phyloP scores from a whole-genome alignment of 345 rosid species.

The Dipteronia dyeriana region DNA sequence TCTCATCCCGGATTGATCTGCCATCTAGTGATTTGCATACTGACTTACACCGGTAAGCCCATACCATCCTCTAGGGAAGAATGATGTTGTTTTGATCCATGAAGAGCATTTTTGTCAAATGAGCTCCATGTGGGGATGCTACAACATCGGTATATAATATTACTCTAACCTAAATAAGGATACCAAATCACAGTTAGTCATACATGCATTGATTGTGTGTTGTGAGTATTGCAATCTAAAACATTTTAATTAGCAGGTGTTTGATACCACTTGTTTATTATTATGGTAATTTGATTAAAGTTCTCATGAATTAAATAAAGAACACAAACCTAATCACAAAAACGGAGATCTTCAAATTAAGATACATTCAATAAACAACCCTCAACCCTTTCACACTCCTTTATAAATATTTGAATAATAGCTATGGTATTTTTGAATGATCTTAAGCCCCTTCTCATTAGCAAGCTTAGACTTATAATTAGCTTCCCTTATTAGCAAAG shows the following conservation, averaged over 20 bases:
- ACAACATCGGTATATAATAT: slow-evolving; percentile 38
- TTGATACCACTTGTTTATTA: too few relatives aligned
- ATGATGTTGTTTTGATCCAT: slow-evolving; percentile 41
- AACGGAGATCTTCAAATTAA: slow-evolving; percentile 42
- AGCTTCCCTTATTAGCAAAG: slow-evolving; percentile 31
- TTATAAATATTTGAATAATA: slow-evolving; percentile 24
- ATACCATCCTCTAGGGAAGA: slow-evolving; percentile 53
- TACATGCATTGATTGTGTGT: too few relatives aligned
- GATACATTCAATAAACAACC: slow-evolving; percentile 41
- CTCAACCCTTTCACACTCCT: slow-evolving; percentile 34
- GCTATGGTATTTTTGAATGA: slow-evolving; percentile 44
- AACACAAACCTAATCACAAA: slow-evolving; percentile 42
- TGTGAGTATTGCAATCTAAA: neutral
- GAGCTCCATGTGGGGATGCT: slow-evolving; percentile 43
- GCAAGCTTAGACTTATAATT: slow-evolving; percentile 33
- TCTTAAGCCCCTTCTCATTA: slow-evolving; percentile 45
- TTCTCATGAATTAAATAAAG: neutral
- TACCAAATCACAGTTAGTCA: neutral
- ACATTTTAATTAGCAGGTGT: neutral
- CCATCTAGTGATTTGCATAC: slow-evolving; percentile 46
- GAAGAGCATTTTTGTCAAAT: slow-evolving; percentile 51
- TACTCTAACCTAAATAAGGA: slow-evolving; percentile 35
- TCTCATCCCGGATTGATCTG: slow-evolving; percentile 42
- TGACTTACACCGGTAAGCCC: slow-evolving; percentile 44
- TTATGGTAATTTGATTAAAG: neutral